Evolutionary conservation across 73 alveolate species (phyloP).

Genomic region (Paramecium sexaurelia): DNA sequence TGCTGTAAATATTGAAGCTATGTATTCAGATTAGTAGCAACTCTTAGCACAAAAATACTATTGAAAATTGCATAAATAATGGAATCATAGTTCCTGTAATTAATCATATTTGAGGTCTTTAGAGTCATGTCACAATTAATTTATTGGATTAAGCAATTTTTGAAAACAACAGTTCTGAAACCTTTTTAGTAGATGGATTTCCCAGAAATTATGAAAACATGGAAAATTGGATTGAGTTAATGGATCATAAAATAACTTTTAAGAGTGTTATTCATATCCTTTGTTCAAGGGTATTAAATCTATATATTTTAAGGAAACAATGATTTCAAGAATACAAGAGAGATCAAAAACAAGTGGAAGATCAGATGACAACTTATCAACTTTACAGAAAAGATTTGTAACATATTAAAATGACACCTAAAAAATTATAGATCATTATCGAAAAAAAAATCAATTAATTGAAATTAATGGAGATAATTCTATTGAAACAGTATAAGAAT

Average conservation of each 20-base stretch:
- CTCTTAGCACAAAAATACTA: neutral
- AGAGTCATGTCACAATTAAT: neutral
- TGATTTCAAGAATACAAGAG: neutral
- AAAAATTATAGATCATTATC: neutral
- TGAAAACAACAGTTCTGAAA: neutral
- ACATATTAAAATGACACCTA: neutral
- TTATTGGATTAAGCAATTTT: conserved; percentile 13
- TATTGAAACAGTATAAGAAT: neutral
- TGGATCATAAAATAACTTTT: neutral
- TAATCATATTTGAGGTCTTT: neutral
- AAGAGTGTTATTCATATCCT: neutral
- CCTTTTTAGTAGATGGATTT: neutral
- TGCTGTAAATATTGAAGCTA: neutral
- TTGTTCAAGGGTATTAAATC: neutral
- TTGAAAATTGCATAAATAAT: neutral
- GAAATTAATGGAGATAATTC: conserved; percentile 2
- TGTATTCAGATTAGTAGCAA: neutral
- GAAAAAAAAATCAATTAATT: neutral
- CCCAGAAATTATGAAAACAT: conserved; percentile 8
- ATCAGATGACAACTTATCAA: conserved; percentile 6
- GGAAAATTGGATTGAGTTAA: neutral
- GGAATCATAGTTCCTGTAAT: neutral
- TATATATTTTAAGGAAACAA: neutral
- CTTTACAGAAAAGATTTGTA: neutral
- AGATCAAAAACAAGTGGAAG: conserved; percentile 43